Percentiles rank a stretch among this genome's conserved stretches.
These are phyloP conservation scores for Xylaria acuta DNA, from an alignment of 495 filamentous ascomycete species.

Conservation along the genomic window DNA sequence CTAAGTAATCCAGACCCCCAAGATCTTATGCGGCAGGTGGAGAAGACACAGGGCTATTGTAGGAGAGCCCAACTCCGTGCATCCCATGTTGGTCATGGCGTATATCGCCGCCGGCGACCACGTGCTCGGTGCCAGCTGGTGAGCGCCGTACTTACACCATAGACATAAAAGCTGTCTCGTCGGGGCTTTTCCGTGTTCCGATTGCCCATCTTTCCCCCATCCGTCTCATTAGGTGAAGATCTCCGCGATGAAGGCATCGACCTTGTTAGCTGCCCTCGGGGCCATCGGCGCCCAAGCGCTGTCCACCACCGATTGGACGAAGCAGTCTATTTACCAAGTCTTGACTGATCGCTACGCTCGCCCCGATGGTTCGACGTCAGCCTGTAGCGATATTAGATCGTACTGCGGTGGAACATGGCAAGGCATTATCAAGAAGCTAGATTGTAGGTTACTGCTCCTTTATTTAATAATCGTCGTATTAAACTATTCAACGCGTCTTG, in stretches of 20 bases:
- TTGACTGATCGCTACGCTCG: conserved; percentile 79
- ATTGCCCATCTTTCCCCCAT: neutral
- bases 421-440: conserved; percentile 70
- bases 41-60: neutral
- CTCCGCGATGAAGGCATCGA: conserved; percentile 12
- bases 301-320: conserved; percentile 61
- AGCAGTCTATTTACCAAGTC: conserved; percentile 73
- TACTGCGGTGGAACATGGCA: conserved; percentile 80
- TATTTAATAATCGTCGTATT: neutral
- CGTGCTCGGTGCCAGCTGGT: neutral
- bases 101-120: neutral
- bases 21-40: conserved; percentile 8
- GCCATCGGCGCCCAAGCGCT: conserved; percentile 31
- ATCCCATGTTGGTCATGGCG: neutral
- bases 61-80: neutral
- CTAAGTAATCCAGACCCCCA: neutral
- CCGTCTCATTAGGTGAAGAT: neutral
- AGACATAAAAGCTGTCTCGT: conserved; percentile 1
- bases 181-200: neutral
- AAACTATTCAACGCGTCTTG: neutral
- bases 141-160: neutral
- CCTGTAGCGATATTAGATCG: conserved; percentile 55
- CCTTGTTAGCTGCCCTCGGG: conserved; percentile 18
- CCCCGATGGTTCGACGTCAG: conserved; percentile 66
- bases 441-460: conserved; percentile 38